Evolutionary conservation across 164 flowering plant species (phyloP).

Genomic region (Taxillus chinensis): DNA sequence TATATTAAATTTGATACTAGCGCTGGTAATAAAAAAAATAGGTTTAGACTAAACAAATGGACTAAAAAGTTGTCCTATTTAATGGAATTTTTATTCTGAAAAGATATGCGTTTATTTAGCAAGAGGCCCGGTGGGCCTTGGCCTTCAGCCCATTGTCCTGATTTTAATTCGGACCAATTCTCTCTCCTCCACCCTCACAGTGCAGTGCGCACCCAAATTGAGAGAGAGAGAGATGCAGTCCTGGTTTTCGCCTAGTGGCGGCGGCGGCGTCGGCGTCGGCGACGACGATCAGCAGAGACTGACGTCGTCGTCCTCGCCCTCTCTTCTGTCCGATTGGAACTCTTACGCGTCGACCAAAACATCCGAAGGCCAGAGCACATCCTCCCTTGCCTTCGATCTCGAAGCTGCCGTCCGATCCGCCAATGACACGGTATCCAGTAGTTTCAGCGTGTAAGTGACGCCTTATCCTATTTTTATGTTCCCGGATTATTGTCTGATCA

Average conservation of each 20-base stretch:
- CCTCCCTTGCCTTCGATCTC: slow-evolving; percentile 56
- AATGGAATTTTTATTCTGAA: too few relatives aligned
- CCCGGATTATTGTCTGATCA: too few relatives aligned
- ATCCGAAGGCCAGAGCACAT: slow-evolving; percentile 17
- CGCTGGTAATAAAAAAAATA: too few relatives aligned
- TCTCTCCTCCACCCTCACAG: too few relatives aligned
- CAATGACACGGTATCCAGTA: slow-evolving; percentile 78
- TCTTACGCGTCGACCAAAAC: slow-evolving; percentile 56
- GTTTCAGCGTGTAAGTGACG: slow-evolving; percentile 65
- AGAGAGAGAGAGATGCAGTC: slow-evolving; percentile 35
- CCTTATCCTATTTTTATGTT: not conserved
- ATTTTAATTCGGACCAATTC: too few relatives aligned
- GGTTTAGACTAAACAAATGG: too few relatives aligned
- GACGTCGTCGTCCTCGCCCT: slow-evolving; percentile 21
- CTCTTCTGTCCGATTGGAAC: slow-evolving; percentile 88
- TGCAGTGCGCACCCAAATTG: too few relatives aligned
- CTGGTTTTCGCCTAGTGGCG: slow-evolving; percentile 54
- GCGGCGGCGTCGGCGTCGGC: slow-evolving; percentile 18
- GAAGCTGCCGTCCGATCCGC: slow-evolving; percentile 81
- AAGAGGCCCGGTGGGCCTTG: too few relatives aligned
- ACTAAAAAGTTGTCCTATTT: too few relatives aligned
- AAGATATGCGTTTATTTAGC: too few relatives aligned
- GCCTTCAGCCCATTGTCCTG: too few relatives aligned
- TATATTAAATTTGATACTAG: too few relatives aligned
- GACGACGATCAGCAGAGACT: slow-evolving; percentile 17